Conservation (phyloP, 768 basidiomycete genomes). For the Boletus barrowsii region DNA sequence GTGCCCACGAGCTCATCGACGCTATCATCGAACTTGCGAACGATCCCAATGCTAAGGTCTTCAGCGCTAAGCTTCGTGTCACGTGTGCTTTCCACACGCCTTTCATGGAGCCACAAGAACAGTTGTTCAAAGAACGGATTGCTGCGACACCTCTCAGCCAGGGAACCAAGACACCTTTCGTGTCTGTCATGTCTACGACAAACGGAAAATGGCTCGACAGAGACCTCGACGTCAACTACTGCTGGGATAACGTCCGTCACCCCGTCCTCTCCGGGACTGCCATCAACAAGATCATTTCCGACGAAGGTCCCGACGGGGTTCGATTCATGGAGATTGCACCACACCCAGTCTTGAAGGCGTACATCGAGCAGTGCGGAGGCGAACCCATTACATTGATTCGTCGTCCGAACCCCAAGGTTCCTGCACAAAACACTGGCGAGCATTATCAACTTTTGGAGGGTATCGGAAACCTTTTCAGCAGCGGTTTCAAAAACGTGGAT, state of each 20-base stretch:
- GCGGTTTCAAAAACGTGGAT: conserved; percentile 30
- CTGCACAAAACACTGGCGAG: conserved; percentile 33
- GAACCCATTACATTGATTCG: conserved; percentile 28
- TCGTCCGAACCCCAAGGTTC: conserved; percentile 31
- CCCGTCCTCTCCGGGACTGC: conserved; percentile 35
- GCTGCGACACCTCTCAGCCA: conserved; percentile 15
- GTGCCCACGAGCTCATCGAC: conserved; percentile 31
- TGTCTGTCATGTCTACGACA: conserved; percentile 35
- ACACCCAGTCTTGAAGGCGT: conserved; percentile 35
- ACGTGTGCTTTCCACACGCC: conserved; percentile 35
- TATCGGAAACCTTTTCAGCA: conserved; percentile 28
- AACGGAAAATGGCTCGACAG: conserved; percentile 34
- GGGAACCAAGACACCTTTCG: conserved; percentile 20
- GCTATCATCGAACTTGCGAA: conserved; percentile 26
- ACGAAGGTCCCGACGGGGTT: conserved; percentile 28
- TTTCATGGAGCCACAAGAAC: conserved; percentile 35
- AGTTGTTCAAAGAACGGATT: conserved; percentile 27
- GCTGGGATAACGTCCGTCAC: conserved; percentile 36
- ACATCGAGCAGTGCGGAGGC: conserved; percentile 34
- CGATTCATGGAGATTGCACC: conserved; percentile 33
- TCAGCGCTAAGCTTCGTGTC: conserved; percentile 30
- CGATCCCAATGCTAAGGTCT: conserved; percentile 26
- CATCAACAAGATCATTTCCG: conserved; percentile 30
- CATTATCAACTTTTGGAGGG: conserved; percentile 33
- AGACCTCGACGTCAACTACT: conserved; percentile 28